Evolutionary conservation across 257 asterid genomes (phyloP).

Genomic region (Scutellaria minor): DNA sequence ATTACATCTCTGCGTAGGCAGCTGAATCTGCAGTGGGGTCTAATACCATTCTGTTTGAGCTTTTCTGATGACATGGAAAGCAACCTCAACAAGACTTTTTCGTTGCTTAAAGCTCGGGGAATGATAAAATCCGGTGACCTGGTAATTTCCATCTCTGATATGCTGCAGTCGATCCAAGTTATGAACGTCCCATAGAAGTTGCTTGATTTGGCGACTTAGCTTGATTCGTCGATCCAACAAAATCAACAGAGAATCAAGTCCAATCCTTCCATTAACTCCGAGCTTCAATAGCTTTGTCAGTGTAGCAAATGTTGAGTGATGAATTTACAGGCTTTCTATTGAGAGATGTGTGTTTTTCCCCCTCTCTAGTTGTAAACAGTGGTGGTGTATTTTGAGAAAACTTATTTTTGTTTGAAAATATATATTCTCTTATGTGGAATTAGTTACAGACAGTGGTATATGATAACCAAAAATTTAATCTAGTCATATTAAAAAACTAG

Average conservation of each 20-base stretch:
- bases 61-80: conserved; percentile 86
- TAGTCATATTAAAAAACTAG: too few relatives aligned
- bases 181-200: conserved; percentile 82
- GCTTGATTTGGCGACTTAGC: background rate
- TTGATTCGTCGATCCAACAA: conserved; percentile 6
- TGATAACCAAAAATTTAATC: too few relatives aligned
- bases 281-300: background rate
- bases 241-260: background rate
- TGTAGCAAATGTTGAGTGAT: too few relatives aligned
- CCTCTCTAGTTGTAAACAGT: too few relatives aligned
- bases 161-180: conserved; percentile 95
- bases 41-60: conserved; percentile 84
- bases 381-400: too few relatives aligned
- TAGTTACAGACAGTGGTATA: too few relatives aligned
- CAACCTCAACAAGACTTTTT: conserved; percentile 84
- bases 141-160: conserved; percentile 91
- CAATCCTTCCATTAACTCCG: conserved; percentile 13
- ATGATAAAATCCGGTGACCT: conserved; percentile 94
- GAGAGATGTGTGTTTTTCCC: too few relatives aligned
- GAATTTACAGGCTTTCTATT: too few relatives aligned
- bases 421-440: too few relatives aligned
- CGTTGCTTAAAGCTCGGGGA: conserved; percentile 89
- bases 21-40: conserved; percentile 92
- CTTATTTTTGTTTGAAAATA: too few relatives aligned
- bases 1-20: conserved; percentile 90